These are phyloP conservation scores for Erucastrum elatum DNA, from an alignment of 345 rosid genomes.

Conservation along the genomic window DNA sequence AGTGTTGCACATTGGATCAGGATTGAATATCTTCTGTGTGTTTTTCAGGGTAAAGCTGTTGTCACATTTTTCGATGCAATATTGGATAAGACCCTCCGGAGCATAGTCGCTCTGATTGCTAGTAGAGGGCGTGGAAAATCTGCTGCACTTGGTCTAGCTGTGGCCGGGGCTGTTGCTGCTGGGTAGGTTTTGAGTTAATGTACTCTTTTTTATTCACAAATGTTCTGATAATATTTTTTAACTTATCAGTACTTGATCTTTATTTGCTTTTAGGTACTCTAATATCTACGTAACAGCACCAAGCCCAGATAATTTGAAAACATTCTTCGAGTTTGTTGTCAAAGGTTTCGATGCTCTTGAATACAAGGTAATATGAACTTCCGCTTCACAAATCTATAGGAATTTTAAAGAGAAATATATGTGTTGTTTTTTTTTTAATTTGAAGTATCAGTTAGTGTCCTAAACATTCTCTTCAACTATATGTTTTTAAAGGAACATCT, in stretches of 20 bases:
- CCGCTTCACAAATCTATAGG: too few species aligned
- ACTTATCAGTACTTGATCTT: slow-evolving; percentile 12
- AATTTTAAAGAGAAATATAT: too few species aligned
- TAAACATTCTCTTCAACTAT: slow-evolving; percentile 10
- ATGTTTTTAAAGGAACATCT: slow-evolving; percentile 66
- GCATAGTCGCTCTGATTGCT: slow-evolving; percentile 89
- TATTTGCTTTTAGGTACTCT: slow-evolving; percentile 63
- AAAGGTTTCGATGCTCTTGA: slow-evolving; percentile 83
- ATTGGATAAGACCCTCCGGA: slow-evolving; percentile 79
- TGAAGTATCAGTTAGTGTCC: too few species aligned
- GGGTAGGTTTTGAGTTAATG: slow-evolving; percentile 54
- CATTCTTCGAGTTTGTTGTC: slow-evolving; percentile 83
- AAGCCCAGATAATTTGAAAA: slow-evolving; percentile 88
- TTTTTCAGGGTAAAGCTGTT: slow-evolving; percentile 79
- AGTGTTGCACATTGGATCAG: slow-evolving; percentile 71
- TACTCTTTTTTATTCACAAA: neutral
- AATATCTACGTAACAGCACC: slow-evolving; percentile 92
- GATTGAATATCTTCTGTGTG: slow-evolving; percentile 5
- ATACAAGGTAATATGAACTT: slow-evolving; percentile 64
- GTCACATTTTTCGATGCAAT: slow-evolving; percentile 87
- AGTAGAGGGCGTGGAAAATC: slow-evolving; percentile 99
- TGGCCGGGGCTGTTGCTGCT: slow-evolving; percentile 92
- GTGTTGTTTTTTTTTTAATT: too few species aligned
- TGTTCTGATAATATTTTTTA: slow-evolving; percentile 19
- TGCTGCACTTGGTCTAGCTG: slow-evolving; percentile 89